These are phyloP conservation scores for Aspergillus ibericus DNA, from an alignment of 2,329 filamentous ascomycete genomes.

Conservation along the genomic window DNA sequence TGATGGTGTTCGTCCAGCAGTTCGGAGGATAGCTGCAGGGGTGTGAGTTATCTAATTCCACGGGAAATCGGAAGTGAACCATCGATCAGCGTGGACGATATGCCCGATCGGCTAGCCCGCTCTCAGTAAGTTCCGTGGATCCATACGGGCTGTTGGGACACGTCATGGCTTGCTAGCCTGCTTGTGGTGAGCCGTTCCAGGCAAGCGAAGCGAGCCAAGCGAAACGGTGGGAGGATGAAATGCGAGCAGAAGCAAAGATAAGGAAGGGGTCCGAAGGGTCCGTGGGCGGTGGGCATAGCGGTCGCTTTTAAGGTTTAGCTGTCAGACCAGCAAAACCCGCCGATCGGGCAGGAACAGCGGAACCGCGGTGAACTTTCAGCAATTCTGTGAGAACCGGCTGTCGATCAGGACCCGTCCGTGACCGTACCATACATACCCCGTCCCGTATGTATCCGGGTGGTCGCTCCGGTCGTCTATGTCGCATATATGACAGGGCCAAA, in stretches of 20 bases:
- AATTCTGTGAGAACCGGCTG: too few species aligned
- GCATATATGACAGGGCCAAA: too few species aligned
- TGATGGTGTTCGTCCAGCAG: background rate
- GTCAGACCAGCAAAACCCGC: background rate
- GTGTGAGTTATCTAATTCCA: background rate
- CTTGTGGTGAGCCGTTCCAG: background rate
- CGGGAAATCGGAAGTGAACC: background rate
- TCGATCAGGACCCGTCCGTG: too few species aligned
- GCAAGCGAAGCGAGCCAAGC: conserved; percentile 1
- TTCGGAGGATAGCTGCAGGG: background rate
- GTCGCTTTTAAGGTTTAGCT: background rate
- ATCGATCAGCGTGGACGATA: background rate
- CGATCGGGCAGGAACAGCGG: background rate
- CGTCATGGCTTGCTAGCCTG: background rate
- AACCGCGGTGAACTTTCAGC: too few species aligned
- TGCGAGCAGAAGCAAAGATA: background rate
- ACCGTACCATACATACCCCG: too few species aligned
- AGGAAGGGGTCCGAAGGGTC: background rate
- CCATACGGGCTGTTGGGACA: background rate
- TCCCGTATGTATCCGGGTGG: too few species aligned
- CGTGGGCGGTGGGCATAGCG: background rate
- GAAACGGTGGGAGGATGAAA: background rate
- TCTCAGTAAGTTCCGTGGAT: background rate
- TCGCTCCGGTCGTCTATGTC: too few species aligned
- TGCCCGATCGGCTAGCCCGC: conserved; percentile 1